Evolutionary conservation across 2,329 filamentous ascomycete genomes (phyloP).

Genomic region (Talaromyces sp.): DNA sequence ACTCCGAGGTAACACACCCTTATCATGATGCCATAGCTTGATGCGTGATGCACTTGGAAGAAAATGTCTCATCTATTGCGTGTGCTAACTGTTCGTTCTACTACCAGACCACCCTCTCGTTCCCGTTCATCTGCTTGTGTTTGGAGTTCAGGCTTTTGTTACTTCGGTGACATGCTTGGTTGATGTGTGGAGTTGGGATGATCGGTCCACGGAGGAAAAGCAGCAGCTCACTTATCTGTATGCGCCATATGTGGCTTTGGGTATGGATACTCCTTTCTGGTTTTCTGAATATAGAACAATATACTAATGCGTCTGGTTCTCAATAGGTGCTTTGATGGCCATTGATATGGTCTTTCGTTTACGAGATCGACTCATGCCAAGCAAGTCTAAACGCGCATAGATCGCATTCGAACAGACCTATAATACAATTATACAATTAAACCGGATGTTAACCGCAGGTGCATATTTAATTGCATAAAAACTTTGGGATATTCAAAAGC

Average conservation of each 20-base stretch:
- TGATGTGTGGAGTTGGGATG: constrained; percentile 62
- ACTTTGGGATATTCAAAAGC: too few relatives aligned
- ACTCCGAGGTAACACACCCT: constrained; percentile 46
- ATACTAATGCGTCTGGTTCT: background rate
- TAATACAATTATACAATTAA: too few relatives aligned
- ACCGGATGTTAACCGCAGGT: too few relatives aligned
- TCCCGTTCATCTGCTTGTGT: constrained; percentile 63
- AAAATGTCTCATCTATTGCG: too few relatives aligned
- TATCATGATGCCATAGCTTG: too few relatives aligned
- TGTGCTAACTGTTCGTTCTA: background rate
- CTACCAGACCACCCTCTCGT: constrained; percentile 58
- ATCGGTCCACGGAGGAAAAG: constrained; percentile 51
- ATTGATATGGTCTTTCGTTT: constrained; percentile 43
- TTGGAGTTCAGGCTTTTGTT: constrained; percentile 60
- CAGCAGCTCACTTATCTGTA: constrained; percentile 56
- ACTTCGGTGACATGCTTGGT: constrained; percentile 66
- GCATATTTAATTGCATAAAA: too few relatives aligned
- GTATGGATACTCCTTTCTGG: constrained; percentile 43
- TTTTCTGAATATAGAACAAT: background rate
- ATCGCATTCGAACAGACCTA: too few relatives aligned
- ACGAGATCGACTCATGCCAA: constrained; percentile 23
- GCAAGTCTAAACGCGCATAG: constrained; percentile 34
- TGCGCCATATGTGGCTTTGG: constrained; percentile 59
- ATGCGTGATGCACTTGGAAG: too few relatives aligned
- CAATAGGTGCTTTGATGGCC: constrained; percentile 42